Percentiles rank a stretch among this genome's conserved stretches.
These are phyloP conservation scores for Penicillium waksmanii DNA, from an alignment of 495 filamentous ascomycete genomes.

Conservation along the genomic window DNA sequence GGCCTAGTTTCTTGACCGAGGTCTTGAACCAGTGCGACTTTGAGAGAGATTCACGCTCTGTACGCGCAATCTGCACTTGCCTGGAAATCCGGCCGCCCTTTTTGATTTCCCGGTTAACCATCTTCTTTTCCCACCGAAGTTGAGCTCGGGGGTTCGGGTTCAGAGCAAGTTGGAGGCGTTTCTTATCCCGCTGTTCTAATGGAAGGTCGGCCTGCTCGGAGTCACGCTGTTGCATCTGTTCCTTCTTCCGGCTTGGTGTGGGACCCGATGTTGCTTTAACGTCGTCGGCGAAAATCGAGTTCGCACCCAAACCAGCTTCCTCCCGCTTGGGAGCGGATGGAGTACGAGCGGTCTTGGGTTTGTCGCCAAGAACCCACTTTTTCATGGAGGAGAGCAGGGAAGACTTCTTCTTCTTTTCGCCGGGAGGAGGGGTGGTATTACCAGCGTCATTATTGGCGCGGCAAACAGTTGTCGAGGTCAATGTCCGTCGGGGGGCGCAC, in stretches of 20 bases:
- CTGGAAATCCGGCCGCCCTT: conserved; percentile 68
- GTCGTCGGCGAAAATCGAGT: conserved; percentile 51
- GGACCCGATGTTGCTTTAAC: conserved; percentile 32
- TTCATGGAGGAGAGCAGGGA: conserved; percentile 41
- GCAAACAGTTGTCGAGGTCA: conserved; percentile 39
- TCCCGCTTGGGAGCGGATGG: conserved; percentile 35
- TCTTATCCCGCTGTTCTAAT: conserved; percentile 46
- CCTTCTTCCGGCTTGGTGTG: conserved; percentile 30
- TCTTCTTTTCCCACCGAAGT: conserved; percentile 77
- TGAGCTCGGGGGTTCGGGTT: conserved; percentile 71
- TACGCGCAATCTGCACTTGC: conserved; percentile 63
- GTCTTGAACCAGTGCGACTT: conserved; percentile 75
- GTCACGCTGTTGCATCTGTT: conserved; percentile 17
- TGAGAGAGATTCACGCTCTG: conserved; percentile 69
- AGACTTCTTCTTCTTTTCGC: conserved; percentile 10
- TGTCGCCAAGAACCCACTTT: conserved; percentile 43
- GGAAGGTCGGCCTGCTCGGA: conserved; percentile 11
- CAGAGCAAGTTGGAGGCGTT: conserved; percentile 56
- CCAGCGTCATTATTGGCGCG: conserved; percentile 33
- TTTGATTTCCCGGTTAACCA: conserved; percentile 72
- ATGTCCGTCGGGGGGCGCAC: conserved; percentile 45
- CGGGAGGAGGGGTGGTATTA: conserved; percentile 19
- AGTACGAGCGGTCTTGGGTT: conserved; percentile 35
- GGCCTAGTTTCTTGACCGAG: conserved; percentile 83
- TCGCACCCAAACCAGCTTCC: conserved; percentile 40